phyloP scores from a whole-genome alignment of 805 yeast species.

The Grigorovia yakushimaensis region DNA sequence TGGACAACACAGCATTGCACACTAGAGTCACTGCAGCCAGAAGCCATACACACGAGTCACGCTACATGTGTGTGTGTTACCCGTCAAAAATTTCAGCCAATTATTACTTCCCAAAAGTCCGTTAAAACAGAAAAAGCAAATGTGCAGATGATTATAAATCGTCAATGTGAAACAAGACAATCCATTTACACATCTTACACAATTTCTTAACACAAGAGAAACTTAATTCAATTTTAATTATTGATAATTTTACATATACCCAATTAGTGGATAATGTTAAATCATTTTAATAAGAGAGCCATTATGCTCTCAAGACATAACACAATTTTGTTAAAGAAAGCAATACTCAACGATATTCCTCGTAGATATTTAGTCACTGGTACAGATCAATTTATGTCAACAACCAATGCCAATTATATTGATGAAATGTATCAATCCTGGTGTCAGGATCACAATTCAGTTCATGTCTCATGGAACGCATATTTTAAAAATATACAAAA shows the following conservation, averaged over 20 bases:
- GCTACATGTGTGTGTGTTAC: not conserved
- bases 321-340: not conserved
- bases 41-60: no score
- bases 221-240: no score
- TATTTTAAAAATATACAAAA: conserved; percentile 86
- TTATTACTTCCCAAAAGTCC: not conserved
- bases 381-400: conserved; percentile 67
- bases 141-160: not conserved
- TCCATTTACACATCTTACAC: not conserved
- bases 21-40: no score
- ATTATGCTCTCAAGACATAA: not conserved
- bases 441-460: conserved; percentile 81
- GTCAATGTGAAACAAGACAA: not conserved
- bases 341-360: not conserved
- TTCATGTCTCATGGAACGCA: conserved; percentile 94
- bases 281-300: not conserved
- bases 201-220: not conserved
- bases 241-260: no score
- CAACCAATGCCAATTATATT: conserved; percentile 81
- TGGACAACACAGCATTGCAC: no score
- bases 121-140: not conserved
- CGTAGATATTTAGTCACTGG: conserved; percentile 4
- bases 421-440: conserved; percentile 98
- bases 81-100: not conserved
- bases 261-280: not conserved